Evolutionary conservation across 1,139 yeast species (phyloP), one percentile per base, ranked within the genome.

Genomic region (Yamadazyma spencermartinsiae): DNA sequence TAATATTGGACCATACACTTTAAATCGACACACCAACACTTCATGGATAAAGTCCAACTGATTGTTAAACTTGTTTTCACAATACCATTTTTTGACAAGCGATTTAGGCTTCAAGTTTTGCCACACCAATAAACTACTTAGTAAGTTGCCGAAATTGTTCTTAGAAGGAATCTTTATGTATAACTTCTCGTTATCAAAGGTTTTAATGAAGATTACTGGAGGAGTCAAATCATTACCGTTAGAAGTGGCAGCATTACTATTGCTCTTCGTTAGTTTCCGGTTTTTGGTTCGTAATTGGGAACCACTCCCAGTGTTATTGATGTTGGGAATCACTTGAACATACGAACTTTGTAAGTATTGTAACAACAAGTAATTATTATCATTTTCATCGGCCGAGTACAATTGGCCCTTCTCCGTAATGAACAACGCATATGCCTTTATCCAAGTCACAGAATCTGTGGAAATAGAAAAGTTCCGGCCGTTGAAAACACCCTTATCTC

Each of bases 41-140:
- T 57, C 77, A 50, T 63, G 69, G 13, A 63, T 59, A 18, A 52
- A 56, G 34, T 51, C 50, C n/a, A 65, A 54, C 15, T 61, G 56
- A 57, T 58, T 26, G 51, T 51, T 13, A 11, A 72, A 71, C 35
- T 69, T 69, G 42, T 71, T 71, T 35, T 65, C 66, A 42, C 67
- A 65, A 44, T 65, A 68, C 80, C 81, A 74, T 54, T 82, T 82
- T 45, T 78, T 76, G 21, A 73, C 74, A 12, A 82, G 56, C 0
- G 88, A 86, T 30, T 61, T 68, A 2, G 82, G 79, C 44, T 68
- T 74, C 48, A 83, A 53, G 34, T 74, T 69, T 48, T 81, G 84
- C 92, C 94, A 84, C 34, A 81, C 75, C 25, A 80, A 53, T 34
- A 83, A 59, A 16, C 74, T 55, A 32, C 78, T 64, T n/a, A 83